These are phyloP conservation scores for Aspergillus egyptiacus DNA, from an alignment of 495 filamentous ascomycete genomes.

Conservation along the genomic window DNA sequence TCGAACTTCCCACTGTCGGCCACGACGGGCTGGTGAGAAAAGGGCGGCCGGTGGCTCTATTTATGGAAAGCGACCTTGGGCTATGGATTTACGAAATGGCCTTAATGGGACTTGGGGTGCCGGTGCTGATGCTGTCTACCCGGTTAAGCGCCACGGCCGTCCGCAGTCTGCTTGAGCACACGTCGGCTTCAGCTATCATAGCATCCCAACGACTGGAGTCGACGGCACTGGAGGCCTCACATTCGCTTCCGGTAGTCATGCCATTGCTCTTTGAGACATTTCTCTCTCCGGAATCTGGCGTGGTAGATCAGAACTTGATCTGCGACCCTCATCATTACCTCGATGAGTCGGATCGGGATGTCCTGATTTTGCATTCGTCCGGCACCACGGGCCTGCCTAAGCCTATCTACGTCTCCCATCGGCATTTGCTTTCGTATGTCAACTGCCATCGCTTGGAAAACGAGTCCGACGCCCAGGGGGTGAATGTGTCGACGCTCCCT, in stretches of 20 bases:
- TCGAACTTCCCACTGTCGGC: not conserved
- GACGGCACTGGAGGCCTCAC: conserved; percentile 1
- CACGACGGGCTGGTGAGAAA: conserved; percentile 10
- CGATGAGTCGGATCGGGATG: conserved; percentile 22
- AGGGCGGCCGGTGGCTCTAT: conserved; percentile 23
- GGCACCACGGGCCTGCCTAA: conserved; percentile 47
- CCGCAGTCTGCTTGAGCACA: conserved; percentile 21
- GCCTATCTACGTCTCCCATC: conserved; percentile 37
- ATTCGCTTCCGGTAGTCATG: not conserved
- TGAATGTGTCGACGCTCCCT: conserved; percentile 40
- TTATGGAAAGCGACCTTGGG: conserved; percentile 31
- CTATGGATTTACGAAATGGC: conserved; percentile 25
- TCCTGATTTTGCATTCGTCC: conserved; percentile 43
- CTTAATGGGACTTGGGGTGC: conserved; percentile 23
- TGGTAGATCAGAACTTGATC: not conserved
- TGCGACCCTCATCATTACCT: not conserved
- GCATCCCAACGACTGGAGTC: conserved; percentile 18
- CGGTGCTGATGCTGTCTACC: conserved; percentile 28
- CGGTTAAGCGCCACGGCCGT: conserved; percentile 25
- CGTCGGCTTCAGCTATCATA: conserved; percentile 15
- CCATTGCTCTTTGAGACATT: not conserved
- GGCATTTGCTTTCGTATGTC: conserved; percentile 35
- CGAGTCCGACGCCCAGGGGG: conserved; percentile 21
- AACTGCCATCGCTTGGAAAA: conserved; percentile 28
- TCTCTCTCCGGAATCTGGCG: not conserved